A percentile compares a stretch with the other conserved stretches of the same genome.
These are phyloP conservation scores for Kodamaea sp. DNA, from an alignment of 1,139 yeast species.

Conservation along the genomic window DNA sequence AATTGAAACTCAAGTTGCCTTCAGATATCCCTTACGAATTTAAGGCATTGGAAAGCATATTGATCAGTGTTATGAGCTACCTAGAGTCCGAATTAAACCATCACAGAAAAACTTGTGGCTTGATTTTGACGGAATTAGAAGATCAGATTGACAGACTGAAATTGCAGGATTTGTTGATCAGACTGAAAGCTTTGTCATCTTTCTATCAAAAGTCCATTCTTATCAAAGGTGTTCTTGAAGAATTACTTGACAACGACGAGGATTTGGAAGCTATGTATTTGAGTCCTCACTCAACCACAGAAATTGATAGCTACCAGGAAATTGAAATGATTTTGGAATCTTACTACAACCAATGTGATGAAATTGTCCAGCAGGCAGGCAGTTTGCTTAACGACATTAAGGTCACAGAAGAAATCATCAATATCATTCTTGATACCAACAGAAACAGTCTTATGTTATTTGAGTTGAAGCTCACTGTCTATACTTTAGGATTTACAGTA, in stretches of 20 bases:
- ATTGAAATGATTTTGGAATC: conserved; percentile 90
- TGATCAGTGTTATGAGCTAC: conserved; percentile 80
- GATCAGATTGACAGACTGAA: conserved; percentile 82
- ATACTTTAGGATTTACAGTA: conserved; percentile 80
- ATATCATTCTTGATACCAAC: conserved; percentile 91
- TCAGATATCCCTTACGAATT: conserved; percentile 65
- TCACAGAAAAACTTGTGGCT: conserved; percentile 72
- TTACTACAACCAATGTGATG: conserved; percentile 94
- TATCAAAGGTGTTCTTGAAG: conserved; percentile 84
- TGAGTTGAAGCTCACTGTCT: conserved; percentile 81
- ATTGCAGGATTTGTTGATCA: conserved; percentile 74
- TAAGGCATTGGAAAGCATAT: conserved; percentile 84
- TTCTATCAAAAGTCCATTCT: conserved; percentile 83
- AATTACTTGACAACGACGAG: conserved; percentile 83
- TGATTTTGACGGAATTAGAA: conserved; percentile 78
- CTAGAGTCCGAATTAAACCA: conserved; percentile 82
- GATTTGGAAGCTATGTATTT: conserved; percentile 85
- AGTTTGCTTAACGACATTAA: conserved; percentile 80
- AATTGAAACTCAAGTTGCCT: conserved; percentile 65
- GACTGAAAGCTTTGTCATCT: conserved; percentile 76
- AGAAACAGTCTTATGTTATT: conserved; percentile 91
- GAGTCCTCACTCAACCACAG: conserved; percentile 38
- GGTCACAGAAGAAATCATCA: conserved; percentile 94
- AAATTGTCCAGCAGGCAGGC: conserved; percentile 91
- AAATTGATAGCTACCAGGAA: conserved; percentile 59